phyloP scores from a whole-genome alignment of 768 basidiomycete species.

The Cystofilobasidium bisporidii region DNA sequence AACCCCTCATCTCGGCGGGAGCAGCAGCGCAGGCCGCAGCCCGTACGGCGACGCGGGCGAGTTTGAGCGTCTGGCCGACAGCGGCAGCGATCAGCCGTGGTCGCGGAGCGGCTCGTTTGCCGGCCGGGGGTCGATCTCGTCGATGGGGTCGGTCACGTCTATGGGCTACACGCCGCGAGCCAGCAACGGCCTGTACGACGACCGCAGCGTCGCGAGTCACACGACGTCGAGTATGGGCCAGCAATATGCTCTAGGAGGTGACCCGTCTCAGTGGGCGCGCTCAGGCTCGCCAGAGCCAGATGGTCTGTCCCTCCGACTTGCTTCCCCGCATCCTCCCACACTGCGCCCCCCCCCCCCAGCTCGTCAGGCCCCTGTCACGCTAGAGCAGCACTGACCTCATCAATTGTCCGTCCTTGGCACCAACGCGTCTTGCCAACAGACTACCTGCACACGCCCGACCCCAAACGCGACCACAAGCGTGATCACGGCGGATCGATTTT shows the following conservation, averaged over 20 bases:
- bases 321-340: neutral
- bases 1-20: neutral
- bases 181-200: neutral
- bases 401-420: neutral
- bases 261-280: conserved; percentile 15
- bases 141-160: neutral
- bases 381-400: too few species aligned
- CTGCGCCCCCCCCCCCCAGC: neutral
- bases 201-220: neutral
- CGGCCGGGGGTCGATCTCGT: neutral
- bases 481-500: conserved; percentile 9
- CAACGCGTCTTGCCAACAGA: neutral
- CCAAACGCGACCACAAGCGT: conserved; percentile 21
- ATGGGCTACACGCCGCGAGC: neutral
- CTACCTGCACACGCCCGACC: conserved; percentile 27
- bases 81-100: neutral
- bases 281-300: conserved; percentile 19
- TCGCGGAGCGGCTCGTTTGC: neutral
- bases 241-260: conserved; percentile 8
- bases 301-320: neutral
- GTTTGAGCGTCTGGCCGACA: neutral
- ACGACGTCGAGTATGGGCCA: neutral
- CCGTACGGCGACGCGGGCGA: neutral
- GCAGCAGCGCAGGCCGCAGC: neutral
- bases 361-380: neutral